Base-by-base conservation (phyloP, 1,284 basidiomycete species). In the Fomitopsis schrenkii region DNA sequence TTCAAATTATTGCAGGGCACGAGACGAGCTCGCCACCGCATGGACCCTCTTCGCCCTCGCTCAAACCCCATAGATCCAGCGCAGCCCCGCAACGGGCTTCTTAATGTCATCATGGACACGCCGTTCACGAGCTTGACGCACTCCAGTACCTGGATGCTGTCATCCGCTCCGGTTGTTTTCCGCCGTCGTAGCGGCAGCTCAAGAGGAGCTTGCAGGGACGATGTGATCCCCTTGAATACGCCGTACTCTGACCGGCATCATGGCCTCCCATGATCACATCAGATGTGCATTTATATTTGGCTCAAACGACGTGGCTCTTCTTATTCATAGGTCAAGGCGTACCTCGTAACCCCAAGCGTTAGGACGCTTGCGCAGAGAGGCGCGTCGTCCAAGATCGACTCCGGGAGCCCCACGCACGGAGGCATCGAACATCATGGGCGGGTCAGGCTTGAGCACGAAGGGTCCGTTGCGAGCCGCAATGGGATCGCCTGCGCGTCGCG, bases 1-100 rank as follows among this genome's bases (percentile, higher is more conserved):
- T 87, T 87, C 72, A 22, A 22, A 68, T 90, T 1, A 75, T 84
- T 6, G 86, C 87, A 5, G 93, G 93, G 1, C 89, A 94, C 72
- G 93, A 94, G 70, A 94, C 93, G 0, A 66, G 64, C 40, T 72
- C 3, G 70, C 68, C 1, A 79, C 80, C 0, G 79, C 80, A 0
- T 88, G 86, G 86, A 84, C 84, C 1, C 75, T 95, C 0, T 90
- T 80, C 70, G 81, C 84, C 1, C 82, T 95, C 2, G 74, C 85
- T 0, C 77, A 79, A 48, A 64, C 83, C 58, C 82, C 79, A 0
- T 76, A 79, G 0, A 74, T 85, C 0, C 93, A 95, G 71, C 72
- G 68, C 14, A 84, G 64, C 81, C 97, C 0, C 84, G 92, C 1
- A 77, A 82, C 1, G 94, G 97, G 69, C 76, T 93, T 0, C 67